These are phyloP conservation scores for Fusarium secorum DNA, from an alignment of 2,329 filamentous ascomycete species.

Conservation along the genomic window DNA sequence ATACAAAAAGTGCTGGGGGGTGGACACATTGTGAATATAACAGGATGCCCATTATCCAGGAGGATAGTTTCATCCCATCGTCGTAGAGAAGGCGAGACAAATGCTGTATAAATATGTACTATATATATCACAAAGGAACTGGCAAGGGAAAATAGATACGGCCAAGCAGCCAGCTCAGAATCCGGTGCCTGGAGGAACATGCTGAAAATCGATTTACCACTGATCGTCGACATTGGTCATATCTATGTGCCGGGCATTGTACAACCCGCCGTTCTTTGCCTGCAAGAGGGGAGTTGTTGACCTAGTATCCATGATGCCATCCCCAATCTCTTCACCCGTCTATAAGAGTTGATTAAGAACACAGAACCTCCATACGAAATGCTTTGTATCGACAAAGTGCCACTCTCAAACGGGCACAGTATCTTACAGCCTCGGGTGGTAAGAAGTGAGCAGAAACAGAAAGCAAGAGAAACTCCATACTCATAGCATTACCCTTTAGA, in stretches of 20 bases:
- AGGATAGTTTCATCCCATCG: neutral
- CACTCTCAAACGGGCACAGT: neutral
- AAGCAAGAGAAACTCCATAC: slow-evolving; percentile 19
- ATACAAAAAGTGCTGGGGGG: slow-evolving; percentile 45
- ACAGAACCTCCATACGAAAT: neutral
- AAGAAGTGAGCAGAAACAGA: neutral
- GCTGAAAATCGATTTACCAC: neutral
- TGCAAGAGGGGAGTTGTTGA: slow-evolving; percentile 21
- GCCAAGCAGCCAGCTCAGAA: neutral
- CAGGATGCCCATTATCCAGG: neutral
- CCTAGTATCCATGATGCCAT: neutral
- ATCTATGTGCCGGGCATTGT: slow-evolving; percentile 26
- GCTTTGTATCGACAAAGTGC: slow-evolving; percentile 1
- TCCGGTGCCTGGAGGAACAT: neutral
- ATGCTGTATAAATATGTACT: slow-evolving; percentile 22
- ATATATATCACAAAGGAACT: slow-evolving; percentile 12
- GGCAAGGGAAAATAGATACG: slow-evolving; percentile 1
- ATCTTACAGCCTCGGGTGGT: neutral
- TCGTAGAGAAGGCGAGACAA: neutral
- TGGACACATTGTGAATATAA: neutral
- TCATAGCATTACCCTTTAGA: slow-evolving; percentile 22
- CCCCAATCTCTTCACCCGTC: neutral
- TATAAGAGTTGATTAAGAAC: slow-evolving; percentile 12
- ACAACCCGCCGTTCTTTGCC: slow-evolving; percentile 6
- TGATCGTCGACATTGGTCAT: slow-evolving; percentile 13